These are phyloP conservation scores for Lactarius vividus DNA, from an alignment of 768 basidiomycete genomes.

Conservation along the genomic window DNA sequence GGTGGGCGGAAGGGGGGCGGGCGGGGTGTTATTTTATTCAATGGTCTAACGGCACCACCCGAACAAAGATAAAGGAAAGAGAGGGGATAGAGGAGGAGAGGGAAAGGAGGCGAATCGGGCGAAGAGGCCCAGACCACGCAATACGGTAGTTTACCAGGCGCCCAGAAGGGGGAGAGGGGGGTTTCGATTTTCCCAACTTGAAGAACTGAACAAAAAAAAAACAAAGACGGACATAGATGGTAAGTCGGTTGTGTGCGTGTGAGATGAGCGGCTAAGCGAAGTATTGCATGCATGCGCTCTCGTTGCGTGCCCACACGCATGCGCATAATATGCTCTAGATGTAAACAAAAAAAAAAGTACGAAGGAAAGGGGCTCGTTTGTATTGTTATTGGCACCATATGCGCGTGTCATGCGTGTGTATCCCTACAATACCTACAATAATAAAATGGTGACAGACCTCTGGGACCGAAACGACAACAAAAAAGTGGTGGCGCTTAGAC, in stretches of 20 bases:
- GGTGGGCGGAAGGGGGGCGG: not conserved
- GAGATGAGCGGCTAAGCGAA: not conserved
- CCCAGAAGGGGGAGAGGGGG: not conserved
- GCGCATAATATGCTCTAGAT: not conserved
- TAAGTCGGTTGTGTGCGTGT: not conserved
- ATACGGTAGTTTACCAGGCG: not conserved
- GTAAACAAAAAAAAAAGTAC: not conserved
- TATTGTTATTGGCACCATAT: not conserved
- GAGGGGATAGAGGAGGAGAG: not conserved
- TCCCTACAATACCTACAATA: not conserved
- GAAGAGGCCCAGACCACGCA: not conserved
- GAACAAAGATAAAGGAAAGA: not conserved
- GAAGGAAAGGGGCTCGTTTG: not conserved
- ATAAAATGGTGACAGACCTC: not conserved
- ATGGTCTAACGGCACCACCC: not conserved
- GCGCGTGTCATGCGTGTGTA: not conserved
- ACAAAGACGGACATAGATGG: not conserved
- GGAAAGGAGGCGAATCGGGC: not conserved
- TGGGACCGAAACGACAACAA: not conserved
- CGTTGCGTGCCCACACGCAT: not conserved
- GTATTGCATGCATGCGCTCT: not conserved
- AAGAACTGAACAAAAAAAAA: conserved; percentile 8
- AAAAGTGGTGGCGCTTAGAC: not conserved
- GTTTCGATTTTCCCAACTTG: conserved; percentile 5
- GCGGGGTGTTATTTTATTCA: conserved; percentile 1